phyloP scores from a whole-genome alignment of 2,329 filamentous ascomycete species.

The Colletotrichum sp. region DNA sequence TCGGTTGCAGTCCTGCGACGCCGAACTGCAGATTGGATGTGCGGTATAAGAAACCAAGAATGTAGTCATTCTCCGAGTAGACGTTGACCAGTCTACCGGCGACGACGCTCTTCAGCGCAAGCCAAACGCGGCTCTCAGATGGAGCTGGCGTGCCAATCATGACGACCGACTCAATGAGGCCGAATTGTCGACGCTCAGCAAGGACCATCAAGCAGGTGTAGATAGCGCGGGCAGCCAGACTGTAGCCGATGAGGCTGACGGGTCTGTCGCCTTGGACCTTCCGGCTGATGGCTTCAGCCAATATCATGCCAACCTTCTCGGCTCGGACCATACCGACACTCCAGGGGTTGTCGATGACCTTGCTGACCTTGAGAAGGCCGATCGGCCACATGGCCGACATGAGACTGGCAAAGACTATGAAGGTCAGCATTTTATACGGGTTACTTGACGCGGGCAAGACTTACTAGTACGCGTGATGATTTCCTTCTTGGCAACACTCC shows the following conservation, averaged over 20 bases:
- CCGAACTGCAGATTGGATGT: conserved; percentile 83
- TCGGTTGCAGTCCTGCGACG: conserved; percentile 80
- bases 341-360: conserved; percentile 83
- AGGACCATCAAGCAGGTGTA: conserved; percentile 83
- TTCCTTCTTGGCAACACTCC: conserved; percentile 68
- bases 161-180: conserved; percentile 84
- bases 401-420: conserved; percentile 59
- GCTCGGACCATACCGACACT: conserved; percentile 76
- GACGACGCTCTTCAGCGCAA: conserved; percentile 78
- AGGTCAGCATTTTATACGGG: neutral
- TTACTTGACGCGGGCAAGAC: conserved; percentile 22
- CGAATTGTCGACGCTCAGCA: conserved; percentile 82
- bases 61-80: conserved; percentile 85
- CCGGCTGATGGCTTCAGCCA: conserved; percentile 83
- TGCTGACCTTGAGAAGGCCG: conserved; percentile 69
- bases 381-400: conserved; percentile 66
- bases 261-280: conserved; percentile 84
- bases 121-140: conserved; percentile 75
- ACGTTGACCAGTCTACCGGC: conserved; percentile 88
- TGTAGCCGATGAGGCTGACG: conserved; percentile 82
- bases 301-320: conserved; percentile 73
- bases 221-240: conserved; percentile 81
- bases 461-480: conserved; percentile 53
- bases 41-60: conserved; percentile 87
- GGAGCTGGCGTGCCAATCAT: conserved; percentile 85